phyloP scores from a whole-genome alignment of 78 protist species.

The Dictyostelium purpureum region DNA sequence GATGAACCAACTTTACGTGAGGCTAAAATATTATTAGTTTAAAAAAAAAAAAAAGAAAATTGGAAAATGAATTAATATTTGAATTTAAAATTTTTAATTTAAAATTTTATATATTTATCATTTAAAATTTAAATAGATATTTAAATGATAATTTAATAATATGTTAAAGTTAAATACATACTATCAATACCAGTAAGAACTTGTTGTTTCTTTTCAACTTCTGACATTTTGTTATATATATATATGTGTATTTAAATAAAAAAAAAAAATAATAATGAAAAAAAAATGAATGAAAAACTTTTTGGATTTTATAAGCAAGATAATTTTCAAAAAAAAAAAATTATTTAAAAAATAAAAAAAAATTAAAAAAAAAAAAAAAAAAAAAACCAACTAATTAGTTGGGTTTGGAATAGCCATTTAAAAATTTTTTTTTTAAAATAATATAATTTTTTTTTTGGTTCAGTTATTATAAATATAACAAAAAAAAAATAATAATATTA shows the following conservation, averaged over 20 bases:
- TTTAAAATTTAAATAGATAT: neutral
- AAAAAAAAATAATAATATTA: too few relatives aligned
- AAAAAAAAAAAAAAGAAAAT: neutral
- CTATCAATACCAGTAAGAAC: neutral
- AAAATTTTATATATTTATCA: neutral
- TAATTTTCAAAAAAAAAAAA: neutral
- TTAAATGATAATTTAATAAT: neutral
- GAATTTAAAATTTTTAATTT: neutral
- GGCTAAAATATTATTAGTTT: neutral
- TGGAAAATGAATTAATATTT: neutral
- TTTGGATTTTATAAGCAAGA: neutral
- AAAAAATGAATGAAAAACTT: neutral
- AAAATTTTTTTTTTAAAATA: too few relatives aligned
- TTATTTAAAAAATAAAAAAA: neutral
- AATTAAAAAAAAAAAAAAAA: conserved; percentile 1
- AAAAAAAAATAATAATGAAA: neutral
- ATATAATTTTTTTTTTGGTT: too few relatives aligned
- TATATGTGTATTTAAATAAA: neutral
- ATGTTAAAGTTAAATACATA: neutral
- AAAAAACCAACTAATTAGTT: neutral
- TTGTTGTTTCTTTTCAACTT: neutral
- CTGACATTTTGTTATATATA: neutral
- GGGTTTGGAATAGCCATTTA: too few relatives aligned
- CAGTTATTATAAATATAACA: too few relatives aligned
- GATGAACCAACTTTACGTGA: conserved; percentile 65